Percentiles rank a stretch among this genome's conserved stretches.
These are phyloP conservation scores for Asclepias syriaca DNA, from an alignment of 257 asterid species.

Conservation along the genomic window DNA sequence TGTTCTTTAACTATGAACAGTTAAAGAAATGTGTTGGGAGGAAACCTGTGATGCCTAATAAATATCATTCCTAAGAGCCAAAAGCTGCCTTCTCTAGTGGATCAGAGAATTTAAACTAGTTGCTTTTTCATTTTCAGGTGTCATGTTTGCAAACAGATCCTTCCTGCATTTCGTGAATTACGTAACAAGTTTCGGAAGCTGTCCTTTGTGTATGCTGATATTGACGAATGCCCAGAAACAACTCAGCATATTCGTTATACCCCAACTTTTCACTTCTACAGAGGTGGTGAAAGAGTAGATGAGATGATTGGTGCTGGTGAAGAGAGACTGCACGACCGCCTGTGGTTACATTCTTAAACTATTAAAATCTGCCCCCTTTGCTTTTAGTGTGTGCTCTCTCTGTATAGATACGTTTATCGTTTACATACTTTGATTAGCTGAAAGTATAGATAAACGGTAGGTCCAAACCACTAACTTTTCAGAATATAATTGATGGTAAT, in stretches of 20 bases:
- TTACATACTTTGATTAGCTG: too few relatives aligned
- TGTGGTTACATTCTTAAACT: conserved; percentile 75
- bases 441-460: too few relatives aligned
- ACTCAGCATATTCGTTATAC: conserved; percentile 80
- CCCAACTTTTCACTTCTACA: conserved; percentile 76
- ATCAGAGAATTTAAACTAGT: neutral
- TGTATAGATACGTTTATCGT: too few relatives aligned
- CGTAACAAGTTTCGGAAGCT: conserved; percentile 64
- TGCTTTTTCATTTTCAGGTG: conserved; percentile 47
- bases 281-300: conserved; percentile 87
- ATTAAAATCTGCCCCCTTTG: neutral
- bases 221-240: conserved; percentile 90
- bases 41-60: neutral
- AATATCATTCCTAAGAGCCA: neutral
- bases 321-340: conserved; percentile 78
- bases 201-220: conserved; percentile 72
- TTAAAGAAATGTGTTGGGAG: neutral
- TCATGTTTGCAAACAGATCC: conserved; percentile 70
- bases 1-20: neutral
- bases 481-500: too few relatives aligned
- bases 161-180: conserved; percentile 56
- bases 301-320: conserved; percentile 95
- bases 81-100: neutral
- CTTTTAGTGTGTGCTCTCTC: too few relatives aligned
- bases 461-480: too few relatives aligned